These are phyloP conservation scores for Arthroderma sp. DNA, from an alignment of 2,329 filamentous ascomycete species.

Conservation along the genomic window DNA sequence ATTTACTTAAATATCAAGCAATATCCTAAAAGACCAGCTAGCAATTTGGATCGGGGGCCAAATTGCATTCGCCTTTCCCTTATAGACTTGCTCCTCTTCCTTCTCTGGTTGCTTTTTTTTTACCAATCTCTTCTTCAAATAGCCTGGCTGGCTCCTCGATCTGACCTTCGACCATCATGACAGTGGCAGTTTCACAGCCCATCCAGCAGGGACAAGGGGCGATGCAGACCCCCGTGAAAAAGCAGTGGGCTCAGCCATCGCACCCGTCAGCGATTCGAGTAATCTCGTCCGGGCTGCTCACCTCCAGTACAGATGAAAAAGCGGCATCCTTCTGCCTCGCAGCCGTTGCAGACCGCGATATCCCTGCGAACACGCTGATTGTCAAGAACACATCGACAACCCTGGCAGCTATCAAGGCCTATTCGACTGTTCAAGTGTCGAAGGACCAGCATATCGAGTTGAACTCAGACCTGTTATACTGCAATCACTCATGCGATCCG, in stretches of 20 bases:
- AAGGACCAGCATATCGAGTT: conserved; percentile 47
- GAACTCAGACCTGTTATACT: conserved; percentile 55
- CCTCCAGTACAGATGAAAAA: conserved; percentile 26
- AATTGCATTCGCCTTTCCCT: no score
- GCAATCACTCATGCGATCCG: conserved; percentile 57
- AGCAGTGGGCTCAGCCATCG: conserved; percentile 14
- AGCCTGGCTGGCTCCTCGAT: background rate
- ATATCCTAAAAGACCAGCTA: background rate
- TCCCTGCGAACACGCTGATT: conserved; percentile 53
- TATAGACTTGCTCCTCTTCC: no score
- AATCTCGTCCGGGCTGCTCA: conserved; percentile 11
- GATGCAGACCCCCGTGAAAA: conserved; percentile 6
- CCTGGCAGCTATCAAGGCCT: conserved; percentile 34
- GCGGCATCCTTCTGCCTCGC: conserved; percentile 45
- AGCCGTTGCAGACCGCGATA: conserved; percentile 43
- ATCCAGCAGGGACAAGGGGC: conserved; percentile 1
- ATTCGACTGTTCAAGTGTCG: conserved; percentile 53
- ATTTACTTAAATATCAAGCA: background rate
- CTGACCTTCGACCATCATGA: conserved; percentile 4
- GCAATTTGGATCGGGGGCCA: background rate
- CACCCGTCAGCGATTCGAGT: conserved; percentile 13
- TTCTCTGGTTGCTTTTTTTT: no score
- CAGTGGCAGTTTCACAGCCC: background rate
- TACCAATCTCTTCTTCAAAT: no score
- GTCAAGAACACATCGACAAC: conserved; percentile 49